phyloP scores from a whole-genome alignment of 163 green algal species.

The Scenedesmus sp. region DNA sequence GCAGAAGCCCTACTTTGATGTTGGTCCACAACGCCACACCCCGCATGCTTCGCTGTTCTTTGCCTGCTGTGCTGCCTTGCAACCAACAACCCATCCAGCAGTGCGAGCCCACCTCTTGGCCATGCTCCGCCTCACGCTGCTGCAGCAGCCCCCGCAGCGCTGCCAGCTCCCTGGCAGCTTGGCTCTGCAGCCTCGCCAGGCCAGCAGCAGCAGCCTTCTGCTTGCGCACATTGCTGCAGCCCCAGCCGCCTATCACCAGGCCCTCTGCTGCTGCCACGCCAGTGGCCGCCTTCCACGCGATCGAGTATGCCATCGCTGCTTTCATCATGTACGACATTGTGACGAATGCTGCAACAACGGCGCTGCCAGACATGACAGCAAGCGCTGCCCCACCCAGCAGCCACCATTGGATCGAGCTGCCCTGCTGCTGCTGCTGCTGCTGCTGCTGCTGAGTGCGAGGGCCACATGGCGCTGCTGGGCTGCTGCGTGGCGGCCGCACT shows the following conservation, averaged over 20 bases:
- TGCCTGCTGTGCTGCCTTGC: not conserved
- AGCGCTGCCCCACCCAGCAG: slow-evolving; percentile 24
- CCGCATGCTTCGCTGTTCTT: not conserved
- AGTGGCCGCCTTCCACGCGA: slow-evolving; percentile 51
- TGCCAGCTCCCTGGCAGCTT: slow-evolving; percentile 30
- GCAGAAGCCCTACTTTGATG: no score
- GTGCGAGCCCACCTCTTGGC: not conserved
- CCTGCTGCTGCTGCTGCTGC: slow-evolving; percentile 21
- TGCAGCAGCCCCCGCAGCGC: slow-evolving; percentile 39
- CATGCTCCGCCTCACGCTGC: slow-evolving; percentile 23
- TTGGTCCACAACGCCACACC: no score
- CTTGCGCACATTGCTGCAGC: slow-evolving; percentile 5
- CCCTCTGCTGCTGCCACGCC: slow-evolving; percentile 52
- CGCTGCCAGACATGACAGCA: slow-evolving; percentile 15
- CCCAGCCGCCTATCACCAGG: slow-evolving; percentile 47
- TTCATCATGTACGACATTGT: slow-evolving; percentile 46
- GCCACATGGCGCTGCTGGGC: not conserved
- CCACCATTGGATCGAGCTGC: slow-evolving; percentile 25
- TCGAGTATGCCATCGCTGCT: slow-evolving; percentile 22
- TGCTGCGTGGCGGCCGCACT: not conserved
- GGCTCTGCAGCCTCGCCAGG: not conserved
- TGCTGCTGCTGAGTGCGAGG: not conserved
- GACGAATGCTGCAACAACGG: slow-evolving; percentile 30
- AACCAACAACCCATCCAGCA: not conserved
- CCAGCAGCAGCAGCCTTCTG: slow-evolving; percentile 23